Conservation (phyloP, 2,329 filamentous ascomycete species). For the Laburnicola sp. region DNA sequence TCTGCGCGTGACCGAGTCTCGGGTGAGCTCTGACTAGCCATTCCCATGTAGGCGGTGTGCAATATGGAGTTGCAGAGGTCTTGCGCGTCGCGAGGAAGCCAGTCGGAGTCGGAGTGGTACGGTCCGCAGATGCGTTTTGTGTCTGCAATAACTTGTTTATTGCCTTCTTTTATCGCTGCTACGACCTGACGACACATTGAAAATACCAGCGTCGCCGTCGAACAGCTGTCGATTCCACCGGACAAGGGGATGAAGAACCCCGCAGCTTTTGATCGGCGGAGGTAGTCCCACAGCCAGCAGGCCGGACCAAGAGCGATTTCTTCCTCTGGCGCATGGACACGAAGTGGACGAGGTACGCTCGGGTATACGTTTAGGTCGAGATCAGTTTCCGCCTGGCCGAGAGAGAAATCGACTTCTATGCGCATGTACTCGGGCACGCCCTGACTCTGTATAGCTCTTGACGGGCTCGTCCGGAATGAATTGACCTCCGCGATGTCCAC, state of each 20-base stretch:
- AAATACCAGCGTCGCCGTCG: conserved; percentile 56
- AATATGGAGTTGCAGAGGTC: conserved; percentile 64
- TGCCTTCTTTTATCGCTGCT: conserved; percentile 54
- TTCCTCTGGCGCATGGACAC: conserved; percentile 66
- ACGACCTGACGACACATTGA: conserved; percentile 61
- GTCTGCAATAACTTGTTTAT: conserved; percentile 60
- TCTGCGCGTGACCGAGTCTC: conserved; percentile 70
- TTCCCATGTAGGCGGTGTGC: conserved; percentile 60
- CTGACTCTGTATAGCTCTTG: conserved; percentile 59
- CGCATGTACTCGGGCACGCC: conserved; percentile 53
- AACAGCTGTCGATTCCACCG: conserved; percentile 65
- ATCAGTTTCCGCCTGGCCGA: conserved; percentile 48
- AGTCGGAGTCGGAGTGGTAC: conserved; percentile 47
- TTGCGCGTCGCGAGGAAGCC: conserved; percentile 60
- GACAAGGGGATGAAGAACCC: conserved; percentile 62
- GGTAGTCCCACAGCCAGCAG: conserved; percentile 69
- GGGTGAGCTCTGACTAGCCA: conserved; percentile 62
- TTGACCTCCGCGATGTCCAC: conserved; percentile 71
- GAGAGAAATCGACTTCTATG: conserved; percentile 50
- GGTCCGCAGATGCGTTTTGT: conserved; percentile 57
- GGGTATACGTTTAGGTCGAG: conserved; percentile 52
- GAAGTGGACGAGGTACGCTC: conserved; percentile 51
- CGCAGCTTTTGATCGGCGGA: conserved; percentile 55
- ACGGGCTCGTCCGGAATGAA: conserved; percentile 59
- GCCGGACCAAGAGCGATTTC: conserved; percentile 65